Evolutionary conservation across 2,329 filamentous ascomycete species (phyloP).

Genomic region (Tympanopsis confertula): DNA sequence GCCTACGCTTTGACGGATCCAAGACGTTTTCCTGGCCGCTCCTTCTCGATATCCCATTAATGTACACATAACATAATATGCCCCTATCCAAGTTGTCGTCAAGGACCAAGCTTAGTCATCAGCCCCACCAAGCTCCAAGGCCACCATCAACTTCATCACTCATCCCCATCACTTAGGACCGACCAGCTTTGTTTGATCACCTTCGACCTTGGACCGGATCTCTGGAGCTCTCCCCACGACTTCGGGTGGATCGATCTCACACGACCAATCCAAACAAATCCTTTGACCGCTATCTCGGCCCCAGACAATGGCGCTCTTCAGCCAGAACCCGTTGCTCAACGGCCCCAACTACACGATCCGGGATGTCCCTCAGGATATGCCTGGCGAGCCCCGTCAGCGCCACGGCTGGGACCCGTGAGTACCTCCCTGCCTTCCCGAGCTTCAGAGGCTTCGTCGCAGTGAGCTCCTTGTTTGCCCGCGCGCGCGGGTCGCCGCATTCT

Average conservation of each 20-base stretch:
- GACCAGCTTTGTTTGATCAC: too few species aligned
- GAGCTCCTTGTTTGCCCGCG: neutral
- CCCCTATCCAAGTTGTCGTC: too few species aligned
- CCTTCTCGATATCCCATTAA: too few species aligned
- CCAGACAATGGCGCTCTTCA: slow-evolving; percentile 54
- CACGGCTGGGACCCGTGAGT: slow-evolving; percentile 88
- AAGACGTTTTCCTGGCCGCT: too few species aligned
- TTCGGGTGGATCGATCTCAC: slow-evolving; percentile 5
- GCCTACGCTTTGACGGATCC: too few species aligned
- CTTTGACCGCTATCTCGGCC: neutral
- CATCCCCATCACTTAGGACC: too few species aligned
- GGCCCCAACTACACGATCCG: slow-evolving; percentile 60
- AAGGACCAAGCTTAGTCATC: too few species aligned
- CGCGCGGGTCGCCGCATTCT: neutral
- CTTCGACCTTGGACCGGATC: too few species aligned
- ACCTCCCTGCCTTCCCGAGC: neutral
- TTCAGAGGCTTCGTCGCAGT: neutral
- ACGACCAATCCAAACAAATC: neutral
- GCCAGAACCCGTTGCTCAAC: slow-evolving; percentile 58
- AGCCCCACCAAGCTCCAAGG: too few species aligned
- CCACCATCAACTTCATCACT: too few species aligned
- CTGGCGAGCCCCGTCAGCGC: slow-evolving; percentile 49
- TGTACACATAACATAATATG: too few species aligned
- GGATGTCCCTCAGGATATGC: slow-evolving; percentile 40
- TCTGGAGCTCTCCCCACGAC: too few species aligned